Conservation (phyloP, 2,329 filamentous ascomycete genomes). For the Herpotrichia juniperi region DNA sequence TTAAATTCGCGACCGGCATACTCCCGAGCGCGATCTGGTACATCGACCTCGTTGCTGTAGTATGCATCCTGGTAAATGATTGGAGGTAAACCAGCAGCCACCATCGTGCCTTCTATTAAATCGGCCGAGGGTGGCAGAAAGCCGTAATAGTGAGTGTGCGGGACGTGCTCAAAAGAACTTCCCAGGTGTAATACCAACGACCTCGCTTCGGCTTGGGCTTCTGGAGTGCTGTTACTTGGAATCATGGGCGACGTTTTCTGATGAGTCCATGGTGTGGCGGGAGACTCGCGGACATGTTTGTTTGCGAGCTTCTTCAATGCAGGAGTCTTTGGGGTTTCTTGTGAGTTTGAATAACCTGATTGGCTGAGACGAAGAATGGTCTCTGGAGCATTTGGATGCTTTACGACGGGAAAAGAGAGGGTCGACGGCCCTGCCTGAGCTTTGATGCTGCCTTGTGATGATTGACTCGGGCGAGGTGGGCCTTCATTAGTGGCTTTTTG, state of each 20-base stretch:
- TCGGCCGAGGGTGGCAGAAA: slow-evolving; percentile 49
- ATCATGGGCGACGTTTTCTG: slow-evolving; percentile 30
- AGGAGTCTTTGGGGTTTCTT: slow-evolving; percentile 38
- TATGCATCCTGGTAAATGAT: slow-evolving; percentile 84
- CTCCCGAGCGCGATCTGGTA: slow-evolving; percentile 76
- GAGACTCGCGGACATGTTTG: slow-evolving; percentile 23
- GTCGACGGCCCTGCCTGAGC: slow-evolving; percentile 50
- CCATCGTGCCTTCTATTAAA: slow-evolving; percentile 63
- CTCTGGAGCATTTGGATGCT: slow-evolving; percentile 71
- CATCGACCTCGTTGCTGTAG: slow-evolving; percentile 83
- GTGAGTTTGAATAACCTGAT: slow-evolving; percentile 59
- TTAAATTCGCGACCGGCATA: slow-evolving; percentile 89
- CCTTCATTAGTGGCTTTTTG: slow-evolving; percentile 10
- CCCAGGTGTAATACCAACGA: slow-evolving; percentile 23
- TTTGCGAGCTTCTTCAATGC: slow-evolving; percentile 24
- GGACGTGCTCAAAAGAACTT: slow-evolving; percentile 22
- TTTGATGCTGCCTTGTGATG: slow-evolving; percentile 50
- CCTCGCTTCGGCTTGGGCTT: slow-evolving; percentile 20
- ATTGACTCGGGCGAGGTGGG: slow-evolving; percentile 24
- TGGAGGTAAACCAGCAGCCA: slow-evolving; percentile 64
- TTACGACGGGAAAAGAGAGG: slow-evolving; percentile 75
- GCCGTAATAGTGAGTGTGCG: slow-evolving; percentile 41
- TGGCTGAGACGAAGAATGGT: slow-evolving; percentile 72
- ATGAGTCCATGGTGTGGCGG: slow-evolving; percentile 39
- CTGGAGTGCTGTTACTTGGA: slow-evolving; percentile 20